Base-by-base conservation (phyloP, 2,329 filamentous ascomycete species). In the Hypoxylon sp. region DNA sequence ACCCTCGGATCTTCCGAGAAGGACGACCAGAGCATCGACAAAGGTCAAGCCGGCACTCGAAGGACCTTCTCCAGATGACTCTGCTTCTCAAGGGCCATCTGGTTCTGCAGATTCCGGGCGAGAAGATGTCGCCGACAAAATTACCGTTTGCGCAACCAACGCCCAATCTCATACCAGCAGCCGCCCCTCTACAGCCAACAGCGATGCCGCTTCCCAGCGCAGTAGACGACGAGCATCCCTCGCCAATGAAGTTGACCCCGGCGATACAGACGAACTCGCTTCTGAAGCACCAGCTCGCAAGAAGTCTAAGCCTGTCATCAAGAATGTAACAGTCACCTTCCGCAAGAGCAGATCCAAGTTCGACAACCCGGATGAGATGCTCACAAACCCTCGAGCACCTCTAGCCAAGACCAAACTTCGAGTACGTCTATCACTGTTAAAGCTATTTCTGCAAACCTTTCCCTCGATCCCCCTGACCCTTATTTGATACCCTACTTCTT, bases 311-410 rank as follows among this genome's bases (percentile, higher is more conserved):
- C 42, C 58, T 2, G 48, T 38, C 6, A 27, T 58, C 15, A 70
- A 66, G 42, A 67, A 69, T 13, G n/a, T 29, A 37, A 71, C 69
- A 64, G 57, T 68, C 21, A 60, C 70, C 1, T 63, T 65, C 35
- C 65, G 66, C 18, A 70, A 64, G 54, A 52, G 54, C 31, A 63
- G 49, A 50, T 72, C 67, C 3, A 71, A 70, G 24, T 72, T 65
- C 51, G 67, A 71, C 35, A 64, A 68, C 17, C 65, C 64, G 0
- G 65, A 68, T n/a, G 65, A 71, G 53, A 75, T 79, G 58, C 69
- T 75, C 20, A 73, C 75, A 3, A 72, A 72, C 55, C 43, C 67
- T 1, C 69, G 67, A 15, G 72, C 77, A 1, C 77, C 77, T 1
- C 66, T 79, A 2, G 70, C 60, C 4, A 63, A 63, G 0, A 65